Percentiles rank a stretch among this genome's conserved stretches.
phyloP scores from a whole-genome alignment of 192 early-diverging fungal genomes.

The Backusella macrospora region DNA sequence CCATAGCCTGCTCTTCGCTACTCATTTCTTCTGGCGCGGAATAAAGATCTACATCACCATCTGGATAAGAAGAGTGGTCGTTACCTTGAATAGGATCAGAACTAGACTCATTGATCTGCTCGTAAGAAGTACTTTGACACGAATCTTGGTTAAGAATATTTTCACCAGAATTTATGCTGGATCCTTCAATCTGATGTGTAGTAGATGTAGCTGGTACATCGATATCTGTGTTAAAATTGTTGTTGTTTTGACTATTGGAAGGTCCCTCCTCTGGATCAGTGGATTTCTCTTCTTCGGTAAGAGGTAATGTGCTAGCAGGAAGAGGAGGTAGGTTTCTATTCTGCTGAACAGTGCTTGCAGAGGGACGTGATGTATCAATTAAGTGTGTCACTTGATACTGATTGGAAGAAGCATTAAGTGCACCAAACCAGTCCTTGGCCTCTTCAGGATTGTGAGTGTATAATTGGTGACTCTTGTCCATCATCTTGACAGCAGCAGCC shows the following conservation, averaged over 20 bases:
- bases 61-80: neutral
- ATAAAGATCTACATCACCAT: neutral
- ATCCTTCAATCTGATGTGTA: neutral
- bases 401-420: neutral
- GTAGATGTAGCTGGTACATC: neutral
- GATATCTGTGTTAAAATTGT: neutral
- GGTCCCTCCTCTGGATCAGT: neutral
- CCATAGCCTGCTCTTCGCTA: neutral
- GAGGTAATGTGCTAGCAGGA: conserved; percentile 5
- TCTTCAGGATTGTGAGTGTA: neutral
- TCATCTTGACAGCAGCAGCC: neutral
- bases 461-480: neutral
- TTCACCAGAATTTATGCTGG: neutral
- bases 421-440: neutral
- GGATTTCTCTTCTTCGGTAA: neutral
- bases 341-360: conserved; percentile 17
- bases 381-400: conserved; percentile 27
- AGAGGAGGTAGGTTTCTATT: conserved; percentile 11
- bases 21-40: neutral
- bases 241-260: neutral
- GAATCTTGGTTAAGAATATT: neutral
- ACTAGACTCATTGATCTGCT: neutral
- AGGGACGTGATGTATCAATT: conserved; percentile 48
- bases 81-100: neutral
- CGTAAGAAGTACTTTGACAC: neutral